A percentile compares a stretch with the other conserved stretches of the same genome.
phyloP scores from a whole-genome alignment of 1,139 yeast species.

The Spencermartinsiella ligniputridi region DNA sequence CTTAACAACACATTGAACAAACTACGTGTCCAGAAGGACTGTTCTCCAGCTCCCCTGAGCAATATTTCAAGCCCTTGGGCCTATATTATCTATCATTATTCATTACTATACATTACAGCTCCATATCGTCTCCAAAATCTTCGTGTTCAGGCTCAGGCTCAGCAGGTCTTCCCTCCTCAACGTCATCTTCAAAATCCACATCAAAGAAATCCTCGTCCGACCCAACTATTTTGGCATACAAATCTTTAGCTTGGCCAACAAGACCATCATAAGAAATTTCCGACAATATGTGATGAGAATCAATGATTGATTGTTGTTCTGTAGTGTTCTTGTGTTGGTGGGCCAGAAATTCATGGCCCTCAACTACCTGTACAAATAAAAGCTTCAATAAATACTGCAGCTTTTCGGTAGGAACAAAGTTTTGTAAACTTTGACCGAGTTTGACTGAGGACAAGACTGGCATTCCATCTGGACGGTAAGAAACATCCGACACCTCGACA shows the following conservation, averaged over 20 bases:
- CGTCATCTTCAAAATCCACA: slow-evolving; percentile 94
- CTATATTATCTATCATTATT: slow-evolving; percentile 9
- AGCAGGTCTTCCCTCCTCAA: slow-evolving; percentile 27
- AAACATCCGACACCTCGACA: slow-evolving; percentile 54
- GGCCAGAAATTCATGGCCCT: slow-evolving; percentile 16
- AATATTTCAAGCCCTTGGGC: no score
- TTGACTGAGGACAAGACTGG: slow-evolving; percentile 75
- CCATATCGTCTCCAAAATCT: slow-evolving; percentile 72
- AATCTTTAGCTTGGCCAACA: slow-evolving; percentile 69
- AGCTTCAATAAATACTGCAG: slow-evolving; percentile 75
- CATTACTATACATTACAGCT: slow-evolving; percentile 36
- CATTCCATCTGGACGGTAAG: slow-evolving; percentile 53
- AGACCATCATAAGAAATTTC: slow-evolving; percentile 91
- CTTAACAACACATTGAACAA: no score
- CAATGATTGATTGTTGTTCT: slow-evolving; percentile 31
- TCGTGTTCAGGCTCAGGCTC: slow-evolving; percentile 16
- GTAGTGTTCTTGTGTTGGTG: slow-evolving; percentile 12
- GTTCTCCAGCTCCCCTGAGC: no score
- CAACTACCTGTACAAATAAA: slow-evolving; percentile 60
- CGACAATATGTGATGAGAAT: slow-evolving; percentile 64
- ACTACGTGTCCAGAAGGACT: no score
- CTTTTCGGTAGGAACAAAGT: slow-evolving; percentile 76
- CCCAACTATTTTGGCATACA: slow-evolving; percentile 79
- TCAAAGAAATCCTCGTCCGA: slow-evolving; percentile 94
- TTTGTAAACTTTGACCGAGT: slow-evolving; percentile 77